A percentile compares a stretch with the other conserved stretches of the same genome.
These are phyloP conservation scores for Rhizopus delemar DNA, from an alignment of 371 early-diverging fungal genomes.

Conservation along the genomic window DNA sequence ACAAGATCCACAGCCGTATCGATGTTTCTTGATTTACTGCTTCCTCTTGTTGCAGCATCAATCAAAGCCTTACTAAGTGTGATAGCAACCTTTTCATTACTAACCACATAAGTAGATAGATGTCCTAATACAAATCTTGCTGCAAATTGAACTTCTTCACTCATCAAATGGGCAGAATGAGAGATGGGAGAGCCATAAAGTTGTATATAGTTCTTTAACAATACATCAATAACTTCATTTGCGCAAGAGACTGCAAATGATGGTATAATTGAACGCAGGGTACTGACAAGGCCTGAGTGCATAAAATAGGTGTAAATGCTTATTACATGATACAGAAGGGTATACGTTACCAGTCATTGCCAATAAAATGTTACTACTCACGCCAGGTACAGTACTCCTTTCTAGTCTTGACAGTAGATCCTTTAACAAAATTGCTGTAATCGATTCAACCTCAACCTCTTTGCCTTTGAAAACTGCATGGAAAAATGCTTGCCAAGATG, in stretches of 20 bases:
- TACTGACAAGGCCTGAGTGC: slow-evolving; percentile 23
- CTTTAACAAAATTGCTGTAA: slow-evolving; percentile 32
- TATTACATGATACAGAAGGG: background rate
- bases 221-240: slow-evolving; percentile 24
- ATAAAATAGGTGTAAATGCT: background rate
- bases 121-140: slow-evolving; percentile 51
- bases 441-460: slow-evolving; percentile 27
- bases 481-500: slow-evolving; percentile 55
- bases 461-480: slow-evolving; percentile 25
- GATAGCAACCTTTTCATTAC: slow-evolving; percentile 46
- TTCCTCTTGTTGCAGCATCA: slow-evolving; percentile 10
- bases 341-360: slow-evolving; percentile 49
- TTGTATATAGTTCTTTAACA: slow-evolving; percentile 32
- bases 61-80: slow-evolving; percentile 21
- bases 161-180: slow-evolving; percentile 37
- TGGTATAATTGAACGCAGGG: slow-evolving; percentile 20
- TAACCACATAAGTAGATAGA: slow-evolving; percentile 45
- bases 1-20: slow-evolving; percentile 41
- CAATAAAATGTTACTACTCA: slow-evolving; percentile 53
- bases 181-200: slow-evolving; percentile 20
- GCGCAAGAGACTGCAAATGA: slow-evolving; percentile 37
- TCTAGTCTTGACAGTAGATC: slow-evolving; percentile 52
- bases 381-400: slow-evolving; percentile 58
- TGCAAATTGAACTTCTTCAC: slow-evolving; percentile 66
- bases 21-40: slow-evolving; percentile 18